Percentiles rank a stretch among this genome's conserved stretches.
Conservation (phyloP, 345 rosid species). For the Linum lewisii region DNA sequence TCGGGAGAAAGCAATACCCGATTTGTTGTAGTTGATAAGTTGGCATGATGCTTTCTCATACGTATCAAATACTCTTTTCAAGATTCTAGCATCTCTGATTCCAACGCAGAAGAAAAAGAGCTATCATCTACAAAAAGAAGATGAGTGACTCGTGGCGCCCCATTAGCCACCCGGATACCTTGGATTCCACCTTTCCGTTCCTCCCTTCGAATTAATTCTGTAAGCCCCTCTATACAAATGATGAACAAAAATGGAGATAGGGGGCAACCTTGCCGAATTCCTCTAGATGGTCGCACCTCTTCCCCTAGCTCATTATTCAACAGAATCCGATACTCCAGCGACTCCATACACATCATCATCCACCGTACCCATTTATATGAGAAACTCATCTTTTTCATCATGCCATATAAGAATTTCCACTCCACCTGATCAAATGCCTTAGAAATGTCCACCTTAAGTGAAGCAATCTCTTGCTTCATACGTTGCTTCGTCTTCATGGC, state of each 20-base stretch:
- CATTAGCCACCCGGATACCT: not conserved
- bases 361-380: not conserved
- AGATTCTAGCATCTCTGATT: too few relatives aligned
- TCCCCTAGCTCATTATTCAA: not conserved
- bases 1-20: not conserved
- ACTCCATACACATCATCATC: not conserved
- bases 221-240: not conserved
- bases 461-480: not conserved
- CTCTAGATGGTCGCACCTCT: not conserved
- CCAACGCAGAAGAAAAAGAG: not conserved
- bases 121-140: not conserved
- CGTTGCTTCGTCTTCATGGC: not conserved
- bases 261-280: not conserved
- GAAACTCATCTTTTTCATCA: not conserved
- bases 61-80: not conserved
- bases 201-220: not conserved
- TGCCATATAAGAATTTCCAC: not conserved
- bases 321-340: not conserved
- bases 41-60: slow-evolving; percentile 3
- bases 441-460: not conserved
- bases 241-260: not conserved
- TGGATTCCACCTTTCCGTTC: not conserved
- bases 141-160: not conserved
- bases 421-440: slow-evolving; percentile 1
- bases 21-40: not conserved